These are phyloP conservation scores for Mantamonas sphyraenae DNA, from an alignment of 78 protist species.

Conservation along the genomic window DNA sequence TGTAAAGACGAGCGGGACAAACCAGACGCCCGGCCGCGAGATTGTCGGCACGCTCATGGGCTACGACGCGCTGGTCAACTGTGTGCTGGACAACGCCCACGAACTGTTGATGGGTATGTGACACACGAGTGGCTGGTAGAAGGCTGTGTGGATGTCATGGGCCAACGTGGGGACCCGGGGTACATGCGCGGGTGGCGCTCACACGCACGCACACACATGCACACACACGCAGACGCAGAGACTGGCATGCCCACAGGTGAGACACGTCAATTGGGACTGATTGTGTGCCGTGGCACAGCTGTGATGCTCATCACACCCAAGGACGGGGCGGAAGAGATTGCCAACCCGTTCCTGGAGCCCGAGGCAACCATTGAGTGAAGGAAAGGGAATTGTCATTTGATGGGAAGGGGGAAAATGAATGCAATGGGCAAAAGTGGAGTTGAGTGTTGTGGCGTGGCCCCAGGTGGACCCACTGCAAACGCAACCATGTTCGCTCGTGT, in stretches of 20 bases:
- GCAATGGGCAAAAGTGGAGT: too few relatives aligned
- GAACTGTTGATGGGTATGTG: conserved; percentile 20
- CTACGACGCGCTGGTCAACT: conserved; percentile 21
- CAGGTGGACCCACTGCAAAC: too few relatives aligned
- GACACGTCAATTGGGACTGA: conserved; percentile 23
- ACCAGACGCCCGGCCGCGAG: too few relatives aligned
- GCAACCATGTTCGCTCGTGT: too few relatives aligned
- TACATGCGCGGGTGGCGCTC: not conserved
- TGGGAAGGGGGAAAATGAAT: too few relatives aligned
- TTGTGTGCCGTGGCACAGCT: conserved; percentile 24
- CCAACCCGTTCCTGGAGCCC: conserved; percentile 35
- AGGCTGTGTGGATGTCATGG: not conserved
- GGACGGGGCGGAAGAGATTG: conserved; percentile 29
- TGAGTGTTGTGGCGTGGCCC: too few relatives aligned
- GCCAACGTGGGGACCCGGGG: not conserved
- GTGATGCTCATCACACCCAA: conserved; percentile 11
- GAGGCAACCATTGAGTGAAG: too few relatives aligned
- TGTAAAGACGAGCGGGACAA: too few relatives aligned
- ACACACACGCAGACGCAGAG: not conserved
- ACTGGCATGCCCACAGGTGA: not conserved
- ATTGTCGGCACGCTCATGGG: conserved; percentile 33
- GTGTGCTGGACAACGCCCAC: conserved; percentile 27
- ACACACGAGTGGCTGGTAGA: too few relatives aligned
- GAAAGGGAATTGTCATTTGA: too few relatives aligned
- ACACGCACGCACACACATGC: not conserved